phyloP scores from a whole-genome alignment of 805 yeast species.

The Candida sakaeoensis region DNA sequence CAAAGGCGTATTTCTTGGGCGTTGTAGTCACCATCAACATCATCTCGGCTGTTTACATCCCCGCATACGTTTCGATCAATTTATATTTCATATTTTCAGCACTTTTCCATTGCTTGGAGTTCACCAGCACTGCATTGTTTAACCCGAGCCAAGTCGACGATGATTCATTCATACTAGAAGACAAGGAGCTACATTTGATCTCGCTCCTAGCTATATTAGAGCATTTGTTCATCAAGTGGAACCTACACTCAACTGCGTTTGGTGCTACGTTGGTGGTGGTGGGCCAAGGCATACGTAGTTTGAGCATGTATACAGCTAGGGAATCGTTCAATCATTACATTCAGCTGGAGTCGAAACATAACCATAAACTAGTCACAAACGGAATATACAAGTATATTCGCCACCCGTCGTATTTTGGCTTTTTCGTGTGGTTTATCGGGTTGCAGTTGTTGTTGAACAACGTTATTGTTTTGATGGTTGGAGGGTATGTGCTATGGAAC shows the following conservation, averaged over 20 bases:
- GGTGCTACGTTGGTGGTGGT: constrained; percentile 48
- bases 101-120: constrained; percentile 79
- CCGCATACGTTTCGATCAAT: constrained; percentile 1
- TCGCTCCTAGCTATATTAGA: constrained; percentile 19
- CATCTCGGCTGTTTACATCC: not conserved
- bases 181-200: constrained; percentile 26
- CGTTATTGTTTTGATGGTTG: constrained; percentile 53
- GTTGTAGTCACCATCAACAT: constrained; percentile 17
- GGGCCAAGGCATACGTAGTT: constrained; percentile 69
- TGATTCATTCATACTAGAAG: constrained; percentile 47
- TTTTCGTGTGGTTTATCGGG: constrained; percentile 91
- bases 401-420: constrained; percentile 92
- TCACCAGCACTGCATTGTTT: constrained; percentile 70
- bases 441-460: constrained; percentile 70
- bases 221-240: constrained; percentile 3
- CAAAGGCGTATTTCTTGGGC: constrained; percentile 33
- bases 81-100: constrained; percentile 52
- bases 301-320: constrained; percentile 87
- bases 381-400: constrained; percentile 69
- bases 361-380: constrained; percentile 65
- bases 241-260: constrained; percentile 9
- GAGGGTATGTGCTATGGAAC: constrained; percentile 53
- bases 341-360: constrained; percentile 45
- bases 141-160: constrained; percentile 63
- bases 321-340: constrained; percentile 81